These are phyloP conservation scores for Bipolaris gigantea DNA, from an alignment of 2,329 filamentous ascomycete genomes.

Conservation along the genomic window DNA sequence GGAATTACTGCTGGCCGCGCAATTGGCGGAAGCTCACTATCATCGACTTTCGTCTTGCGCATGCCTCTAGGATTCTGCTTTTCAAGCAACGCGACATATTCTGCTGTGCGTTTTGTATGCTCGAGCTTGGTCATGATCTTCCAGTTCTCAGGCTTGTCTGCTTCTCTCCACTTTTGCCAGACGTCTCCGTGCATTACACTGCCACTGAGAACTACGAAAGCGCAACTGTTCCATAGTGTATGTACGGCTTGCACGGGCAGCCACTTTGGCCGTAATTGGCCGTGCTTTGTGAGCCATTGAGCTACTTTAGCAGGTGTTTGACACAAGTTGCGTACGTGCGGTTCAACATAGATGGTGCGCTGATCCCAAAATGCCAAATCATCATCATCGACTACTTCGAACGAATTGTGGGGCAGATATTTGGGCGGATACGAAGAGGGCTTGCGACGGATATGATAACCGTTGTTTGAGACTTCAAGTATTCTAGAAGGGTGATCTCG, in stretches of 20 bases:
- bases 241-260: conserved; percentile 41
- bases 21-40: conserved; percentile 19
- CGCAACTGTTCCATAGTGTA: conserved; percentile 37
- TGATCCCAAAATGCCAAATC: conserved; percentile 42
- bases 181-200: conserved; percentile 34
- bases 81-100: conserved; percentile 34
- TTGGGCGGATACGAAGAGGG: conserved; percentile 35
- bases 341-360: conserved; percentile 44
- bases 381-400: conserved; percentile 29
- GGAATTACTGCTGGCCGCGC: conserved; percentile 24
- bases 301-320: conserved; percentile 37
- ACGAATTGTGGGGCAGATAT: conserved; percentile 34
- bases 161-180: conserved; percentile 37
- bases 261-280: conserved; percentile 36
- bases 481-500: conserved; percentile 18
- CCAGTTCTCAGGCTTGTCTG: conserved; percentile 35
- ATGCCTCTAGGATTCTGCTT: conserved; percentile 26
- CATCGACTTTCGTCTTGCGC: conserved; percentile 11
- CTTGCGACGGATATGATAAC: conserved; percentile 36
- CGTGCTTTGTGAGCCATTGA: conserved; percentile 36
- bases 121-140: conserved; percentile 43
- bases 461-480: conserved; percentile 31
- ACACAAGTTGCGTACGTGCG: conserved; percentile 37
- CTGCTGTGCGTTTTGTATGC: conserved; percentile 35
- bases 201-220: conserved; percentile 41